These are phyloP conservation scores for Cytospora mali DNA, from an alignment of 2,329 filamentous ascomycete genomes.

Conservation along the genomic window DNA sequence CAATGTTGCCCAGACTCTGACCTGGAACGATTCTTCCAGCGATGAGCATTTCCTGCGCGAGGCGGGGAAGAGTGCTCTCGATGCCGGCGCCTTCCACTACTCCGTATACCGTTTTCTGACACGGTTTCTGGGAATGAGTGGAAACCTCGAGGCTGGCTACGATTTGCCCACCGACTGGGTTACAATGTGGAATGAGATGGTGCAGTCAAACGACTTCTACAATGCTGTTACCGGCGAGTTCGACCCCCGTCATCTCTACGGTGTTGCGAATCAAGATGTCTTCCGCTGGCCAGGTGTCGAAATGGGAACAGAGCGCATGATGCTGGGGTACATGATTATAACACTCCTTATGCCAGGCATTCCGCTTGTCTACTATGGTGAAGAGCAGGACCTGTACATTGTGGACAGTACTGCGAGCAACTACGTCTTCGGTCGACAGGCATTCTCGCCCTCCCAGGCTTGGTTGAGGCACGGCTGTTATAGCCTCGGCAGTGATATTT, in stretches of 20 bases:
- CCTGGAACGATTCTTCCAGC: constrained; percentile 28
- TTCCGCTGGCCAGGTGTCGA: constrained; percentile 64
- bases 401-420: constrained; percentile 64
- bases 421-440: constrained; percentile 64
- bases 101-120: constrained; percentile 37
- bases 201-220: constrained; percentile 60
- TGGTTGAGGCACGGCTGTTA: constrained; percentile 68
- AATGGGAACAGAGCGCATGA: constrained; percentile 58
- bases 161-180: constrained; percentile 44
- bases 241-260: constrained; percentile 67
- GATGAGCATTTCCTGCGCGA: constrained; percentile 55
- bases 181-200: constrained; percentile 57
- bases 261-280: constrained; percentile 67
- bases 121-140: constrained; percentile 38
- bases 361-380: constrained; percentile 55
- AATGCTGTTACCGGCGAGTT: constrained; percentile 63
- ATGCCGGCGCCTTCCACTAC: constrained; percentile 48
- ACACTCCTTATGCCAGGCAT: constrained; percentile 63
- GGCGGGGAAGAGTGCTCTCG: constrained; percentile 51
- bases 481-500: constrained; percentile 54
- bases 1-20: constrained; percentile 26
- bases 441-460: constrained; percentile 61
- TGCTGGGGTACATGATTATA: constrained; percentile 61
- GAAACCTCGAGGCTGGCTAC: constrained; percentile 37
- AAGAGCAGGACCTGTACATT: constrained; percentile 65